Base-by-base conservation (phyloP, 257 asterid species). In the Solanum chilense region DNA sequence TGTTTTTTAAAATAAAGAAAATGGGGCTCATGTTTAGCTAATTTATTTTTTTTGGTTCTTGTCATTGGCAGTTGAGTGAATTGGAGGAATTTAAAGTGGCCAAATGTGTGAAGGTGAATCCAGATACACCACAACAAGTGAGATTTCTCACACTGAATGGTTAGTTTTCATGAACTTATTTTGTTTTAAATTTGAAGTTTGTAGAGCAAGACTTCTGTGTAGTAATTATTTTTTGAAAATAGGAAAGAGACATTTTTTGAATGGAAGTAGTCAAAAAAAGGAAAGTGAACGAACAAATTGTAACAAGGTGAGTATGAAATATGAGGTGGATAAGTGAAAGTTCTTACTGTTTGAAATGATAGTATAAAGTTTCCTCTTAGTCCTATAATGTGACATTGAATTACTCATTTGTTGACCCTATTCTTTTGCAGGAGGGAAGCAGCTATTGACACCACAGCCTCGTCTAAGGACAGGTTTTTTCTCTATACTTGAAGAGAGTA, bases 41-140 rank as follows among this genome's bases (percentile, higher is more conserved):
- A 7, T 15, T 18, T 11, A 3, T 60, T 21, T 9, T 42, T 37
- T 42, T 21, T 60, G 9, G 27, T 60, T 60, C 5, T n/a, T 64
- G 85, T 73, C 39, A 33, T 69, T 87, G 87, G 86, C 93, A 96
- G 98, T 86, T 96, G 45, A 92, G 98, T 89, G 96, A 90, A 84
- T 58, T 96, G 93, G 94, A 93, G 86, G 98, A 87, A 91, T 96
- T 95, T 87, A 93, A 92, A 88, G 89, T 83, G 91, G 97, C 98
- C 13, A 88, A 91, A 13, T 96, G 98, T 89, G 98, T 96, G 91
- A 96, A 96, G 87, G 98, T 96, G 71, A 96, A 96, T 91, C 99
- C 99, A 77, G 99, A 96, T 86, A 95, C 98, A 9, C 98, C 99
- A 6, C 98, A 96, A 88, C 98, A 95, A 94, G 95, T 94, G 89